These are phyloP conservation scores for Paraphaeosphaeria sporulosa DNA, from an alignment of 2,329 filamentous ascomycete species.

Conservation along the genomic window DNA sequence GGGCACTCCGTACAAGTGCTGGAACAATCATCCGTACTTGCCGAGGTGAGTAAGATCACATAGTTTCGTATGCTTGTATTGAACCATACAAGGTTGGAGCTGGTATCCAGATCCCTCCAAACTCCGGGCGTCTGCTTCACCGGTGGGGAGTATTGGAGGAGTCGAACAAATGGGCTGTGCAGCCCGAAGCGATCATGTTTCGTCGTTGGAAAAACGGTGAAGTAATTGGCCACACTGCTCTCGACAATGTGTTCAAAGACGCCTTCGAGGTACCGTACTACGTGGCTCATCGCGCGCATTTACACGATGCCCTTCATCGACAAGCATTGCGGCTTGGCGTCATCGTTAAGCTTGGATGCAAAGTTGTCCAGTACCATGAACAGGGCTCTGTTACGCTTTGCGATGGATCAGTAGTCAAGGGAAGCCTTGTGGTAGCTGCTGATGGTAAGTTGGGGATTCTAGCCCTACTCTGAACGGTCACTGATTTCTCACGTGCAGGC, in stretches of 20 bases:
- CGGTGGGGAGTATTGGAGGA: conserved; percentile 52
- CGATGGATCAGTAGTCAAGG: conserved; percentile 49
- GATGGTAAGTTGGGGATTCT: no score
- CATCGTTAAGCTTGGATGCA: conserved; percentile 14
- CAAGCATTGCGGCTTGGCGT: conserved; percentile 26
- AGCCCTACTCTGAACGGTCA: no score
- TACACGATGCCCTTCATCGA: conserved; percentile 24
- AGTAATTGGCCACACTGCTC: conserved; percentile 57
- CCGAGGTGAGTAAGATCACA: no score
- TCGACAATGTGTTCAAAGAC: conserved; percentile 59
- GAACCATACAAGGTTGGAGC: conserved; percentile 26
- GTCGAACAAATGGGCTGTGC: conserved; percentile 19
- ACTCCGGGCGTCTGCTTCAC: conserved; percentile 54
- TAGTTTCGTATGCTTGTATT: no score
- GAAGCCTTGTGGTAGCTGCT: conserved; percentile 23
- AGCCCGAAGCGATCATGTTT: conserved; percentile 57
- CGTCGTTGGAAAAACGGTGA: conserved; percentile 59
- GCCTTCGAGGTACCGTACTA: conserved; percentile 27
- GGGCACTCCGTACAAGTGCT: conserved; percentile 24
- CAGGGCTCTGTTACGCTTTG: conserved; percentile 36
- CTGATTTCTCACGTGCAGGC: conserved; percentile 3
- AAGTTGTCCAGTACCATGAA: conserved; percentile 21
- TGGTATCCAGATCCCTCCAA: conserved; percentile 31
- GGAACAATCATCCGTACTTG: conserved; percentile 18
- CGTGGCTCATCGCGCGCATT: conserved; percentile 31